Conservation (phyloP, 768 basidiomycete species). For the Phaeolepiota aurea region DNA sequence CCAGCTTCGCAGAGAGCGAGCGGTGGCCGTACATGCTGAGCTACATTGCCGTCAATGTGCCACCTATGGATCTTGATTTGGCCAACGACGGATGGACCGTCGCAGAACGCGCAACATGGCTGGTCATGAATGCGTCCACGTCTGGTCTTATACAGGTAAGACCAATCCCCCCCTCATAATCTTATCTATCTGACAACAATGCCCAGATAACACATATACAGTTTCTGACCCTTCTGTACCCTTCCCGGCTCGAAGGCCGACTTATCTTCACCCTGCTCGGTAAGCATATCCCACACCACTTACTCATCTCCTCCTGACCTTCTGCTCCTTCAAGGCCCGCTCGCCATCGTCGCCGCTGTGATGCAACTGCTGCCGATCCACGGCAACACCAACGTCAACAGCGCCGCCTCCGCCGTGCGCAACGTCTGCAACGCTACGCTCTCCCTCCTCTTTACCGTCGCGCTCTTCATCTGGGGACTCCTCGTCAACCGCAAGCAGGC, state of each 20-base stretch:
- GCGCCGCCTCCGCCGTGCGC: slow-evolving; percentile 65
- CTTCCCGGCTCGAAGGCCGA: slow-evolving; percentile 79
- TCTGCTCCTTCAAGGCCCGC: slow-evolving; percentile 43
- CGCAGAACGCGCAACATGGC: slow-evolving; percentile 69
- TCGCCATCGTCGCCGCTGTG: slow-evolving; percentile 75
- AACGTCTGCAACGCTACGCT: slow-evolving; percentile 96
- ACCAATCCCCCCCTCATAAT: slow-evolving; percentile 6
- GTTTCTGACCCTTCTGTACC: slow-evolving; percentile 91
- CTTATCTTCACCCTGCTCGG: slow-evolving; percentile 83
- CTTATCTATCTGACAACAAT: neutral
- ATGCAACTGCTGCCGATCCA: slow-evolving; percentile 80
- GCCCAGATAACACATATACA: slow-evolving; percentile 92
- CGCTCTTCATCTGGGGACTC: slow-evolving; percentile 90
- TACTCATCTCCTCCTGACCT: neutral
- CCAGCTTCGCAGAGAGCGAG: slow-evolving; percentile 52
- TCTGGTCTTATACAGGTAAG: slow-evolving; percentile 80
- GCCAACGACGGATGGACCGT: slow-evolving; percentile 45
- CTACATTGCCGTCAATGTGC: slow-evolving; percentile 79
- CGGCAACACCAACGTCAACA: slow-evolving; percentile 26
- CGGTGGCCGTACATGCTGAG: slow-evolving; percentile 95
- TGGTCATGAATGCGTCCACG: slow-evolving; percentile 79
- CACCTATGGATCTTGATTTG: slow-evolving; percentile 33
- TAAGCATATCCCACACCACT: slow-evolving; percentile 18
- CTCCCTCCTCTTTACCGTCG: slow-evolving; percentile 87
- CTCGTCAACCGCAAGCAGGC: slow-evolving; percentile 84